Percentiles rank a stretch among this genome's conserved stretches.
Conservation (phyloP, 2,329 filamentous ascomycete species). For the Fusarium vanettenii region DNA sequence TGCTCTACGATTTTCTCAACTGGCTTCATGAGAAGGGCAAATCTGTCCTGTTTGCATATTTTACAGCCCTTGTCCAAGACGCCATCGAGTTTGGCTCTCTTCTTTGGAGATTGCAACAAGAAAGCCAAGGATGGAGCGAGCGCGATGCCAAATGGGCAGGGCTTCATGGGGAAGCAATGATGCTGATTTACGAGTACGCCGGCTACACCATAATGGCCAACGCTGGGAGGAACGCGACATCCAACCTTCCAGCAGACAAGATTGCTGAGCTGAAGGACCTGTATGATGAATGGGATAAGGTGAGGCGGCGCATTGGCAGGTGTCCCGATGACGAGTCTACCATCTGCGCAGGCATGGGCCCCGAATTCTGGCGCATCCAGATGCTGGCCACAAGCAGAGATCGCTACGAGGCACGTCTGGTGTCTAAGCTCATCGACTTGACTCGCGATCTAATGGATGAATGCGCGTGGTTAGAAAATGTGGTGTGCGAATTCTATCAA, state of each 20-base stretch:
- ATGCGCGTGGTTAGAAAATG: conserved; percentile 29
- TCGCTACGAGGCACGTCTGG: conserved; percentile 23
- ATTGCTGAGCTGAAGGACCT: not conserved
- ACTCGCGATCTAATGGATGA: conserved; percentile 23
- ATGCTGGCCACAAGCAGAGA: not conserved
- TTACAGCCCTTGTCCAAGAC: conserved; percentile 33
- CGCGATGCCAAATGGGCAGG: conserved; percentile 1
- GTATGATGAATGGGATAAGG: not conserved
- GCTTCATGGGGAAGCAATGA: not conserved
- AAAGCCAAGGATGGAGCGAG: conserved; percentile 1
- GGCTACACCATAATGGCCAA: not conserved
- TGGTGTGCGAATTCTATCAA: conserved; percentile 40
- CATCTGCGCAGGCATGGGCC: not conserved
- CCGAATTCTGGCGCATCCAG: conserved; percentile 1
- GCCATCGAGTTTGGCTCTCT: conserved; percentile 24
- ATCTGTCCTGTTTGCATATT: conserved; percentile 26
- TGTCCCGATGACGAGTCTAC: conserved; percentile 16
- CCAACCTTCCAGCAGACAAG: not conserved
- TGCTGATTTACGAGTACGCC: conserved; percentile 24
- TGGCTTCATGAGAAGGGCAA: not conserved
- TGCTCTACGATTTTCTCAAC: conserved; percentile 1
- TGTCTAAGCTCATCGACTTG: conserved; percentile 32
- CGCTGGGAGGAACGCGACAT: not conserved
- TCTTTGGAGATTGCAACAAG: conserved; percentile 13
- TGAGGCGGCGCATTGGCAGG: not conserved